phyloP scores from a whole-genome alignment of 176 grass and related monocot genomes.

The Lolium rigidum region DNA sequence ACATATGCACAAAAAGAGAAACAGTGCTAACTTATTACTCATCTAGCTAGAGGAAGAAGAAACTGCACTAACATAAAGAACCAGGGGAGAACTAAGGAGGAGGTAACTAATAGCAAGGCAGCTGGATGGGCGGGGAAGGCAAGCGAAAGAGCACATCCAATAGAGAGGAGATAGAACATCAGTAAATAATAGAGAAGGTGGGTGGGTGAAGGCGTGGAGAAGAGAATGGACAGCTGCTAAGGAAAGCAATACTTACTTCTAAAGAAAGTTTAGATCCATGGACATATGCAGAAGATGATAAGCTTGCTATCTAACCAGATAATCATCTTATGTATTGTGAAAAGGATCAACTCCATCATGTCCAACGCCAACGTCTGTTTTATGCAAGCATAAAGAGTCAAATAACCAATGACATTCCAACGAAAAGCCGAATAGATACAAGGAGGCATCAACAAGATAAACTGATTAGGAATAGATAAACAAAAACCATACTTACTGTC shows the following conservation, averaged over 20 bases:
- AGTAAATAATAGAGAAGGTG: background rate
- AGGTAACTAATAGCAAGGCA: too few relatives aligned
- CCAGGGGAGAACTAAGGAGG: too few relatives aligned
- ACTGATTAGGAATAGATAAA: background rate
- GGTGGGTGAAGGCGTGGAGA: background rate
- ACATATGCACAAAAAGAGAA: too few relatives aligned
- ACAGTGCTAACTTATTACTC: too few relatives aligned
- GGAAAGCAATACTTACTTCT: background rate
- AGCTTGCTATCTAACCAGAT: background rate
- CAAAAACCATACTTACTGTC: background rate
- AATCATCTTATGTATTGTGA: background rate
- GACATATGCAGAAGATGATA: background rate
- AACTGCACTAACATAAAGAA: too few relatives aligned
- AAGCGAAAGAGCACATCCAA: too few relatives aligned
- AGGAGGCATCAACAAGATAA: background rate
- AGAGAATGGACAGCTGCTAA: background rate
- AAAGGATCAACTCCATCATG: conserved; percentile 1
- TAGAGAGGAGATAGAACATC: background rate
- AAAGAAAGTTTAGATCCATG: background rate
- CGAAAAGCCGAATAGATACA: background rate
- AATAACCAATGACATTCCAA: background rate
- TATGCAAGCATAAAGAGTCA: background rate
- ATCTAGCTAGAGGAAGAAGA: too few relatives aligned
- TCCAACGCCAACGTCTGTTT: background rate
- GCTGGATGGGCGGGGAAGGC: too few relatives aligned